Evolutionary conservation across 805 yeast species (phyloP).

Genomic region (Metschnikowia cerradonensis): DNA sequence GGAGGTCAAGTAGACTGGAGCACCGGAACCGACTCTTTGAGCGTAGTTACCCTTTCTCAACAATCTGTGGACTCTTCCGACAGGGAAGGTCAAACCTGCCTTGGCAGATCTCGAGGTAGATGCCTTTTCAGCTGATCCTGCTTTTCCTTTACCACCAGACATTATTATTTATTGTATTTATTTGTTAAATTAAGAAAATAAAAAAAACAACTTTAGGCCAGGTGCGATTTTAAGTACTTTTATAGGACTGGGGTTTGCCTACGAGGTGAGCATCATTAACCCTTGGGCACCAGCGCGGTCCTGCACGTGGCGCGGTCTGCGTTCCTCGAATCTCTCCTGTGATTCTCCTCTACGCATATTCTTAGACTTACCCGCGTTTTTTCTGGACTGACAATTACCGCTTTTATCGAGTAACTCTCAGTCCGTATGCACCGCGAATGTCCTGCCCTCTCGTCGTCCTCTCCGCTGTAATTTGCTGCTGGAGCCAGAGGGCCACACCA

Average conservation of each 20-base stretch:
- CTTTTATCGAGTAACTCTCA: conserved; percentile 3
- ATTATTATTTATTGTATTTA: conserved; percentile 14
- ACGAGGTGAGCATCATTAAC: conserved; percentile 5
- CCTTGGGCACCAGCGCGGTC: conserved; percentile 6
- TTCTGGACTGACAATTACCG: conserved; percentile 10
- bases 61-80: conserved; percentile 49
- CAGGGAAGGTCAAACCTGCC: conserved; percentile 50
- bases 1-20: conserved; percentile 49
- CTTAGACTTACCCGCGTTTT: conserved; percentile 16
- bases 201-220: background rate
- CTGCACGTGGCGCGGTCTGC: conserved; percentile 10
- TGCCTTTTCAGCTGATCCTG: conserved; percentile 45
- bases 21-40: conserved; percentile 51
- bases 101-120: conserved; percentile 47
- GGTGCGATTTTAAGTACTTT: conserved; percentile 10
- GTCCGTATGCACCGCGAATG: conserved; percentile 1
- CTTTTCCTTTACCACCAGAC: conserved; percentile 35
- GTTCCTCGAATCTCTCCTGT: conserved; percentile 12
- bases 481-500: background rate
- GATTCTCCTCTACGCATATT: conserved; percentile 12
- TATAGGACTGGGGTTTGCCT: conserved; percentile 7
- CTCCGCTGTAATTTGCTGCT: background rate
- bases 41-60: conserved; percentile 50
- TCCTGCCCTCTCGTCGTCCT: background rate
- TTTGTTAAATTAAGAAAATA: conserved; percentile 5